Evolutionary conservation across 176 grass and related monocot genomes (phyloP).

Genomic region (Pharus latifolius): DNA sequence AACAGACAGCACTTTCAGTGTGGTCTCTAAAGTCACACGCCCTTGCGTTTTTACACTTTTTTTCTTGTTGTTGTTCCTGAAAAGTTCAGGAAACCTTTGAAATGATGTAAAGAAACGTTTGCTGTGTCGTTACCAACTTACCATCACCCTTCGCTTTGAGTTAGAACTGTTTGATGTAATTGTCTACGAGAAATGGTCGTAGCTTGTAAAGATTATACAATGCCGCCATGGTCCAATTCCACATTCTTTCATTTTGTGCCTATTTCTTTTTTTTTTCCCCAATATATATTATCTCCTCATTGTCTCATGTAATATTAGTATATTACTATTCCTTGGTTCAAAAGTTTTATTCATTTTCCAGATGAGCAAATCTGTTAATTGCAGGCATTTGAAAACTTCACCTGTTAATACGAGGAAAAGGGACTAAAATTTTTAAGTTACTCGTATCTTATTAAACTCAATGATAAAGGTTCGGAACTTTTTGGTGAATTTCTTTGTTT

Average conservation of each 20-base stretch:
- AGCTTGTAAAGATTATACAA: neutral
- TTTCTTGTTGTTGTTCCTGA: conserved; percentile 3
- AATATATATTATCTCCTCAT: too few species aligned
- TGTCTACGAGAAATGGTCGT: conserved; percentile 15
- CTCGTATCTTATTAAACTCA: too few species aligned
- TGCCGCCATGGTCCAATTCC: neutral
- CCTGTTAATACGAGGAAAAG: too few species aligned
- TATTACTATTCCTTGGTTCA: too few species aligned
- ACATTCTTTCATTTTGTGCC: neutral
- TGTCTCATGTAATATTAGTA: too few species aligned
- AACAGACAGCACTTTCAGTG: neutral
- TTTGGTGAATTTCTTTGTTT: too few species aligned
- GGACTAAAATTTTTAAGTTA: too few species aligned
- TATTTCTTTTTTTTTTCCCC: neutral
- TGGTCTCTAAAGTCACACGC: neutral
- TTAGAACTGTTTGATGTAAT: conserved; percentile 6
- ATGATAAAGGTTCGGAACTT: too few species aligned
- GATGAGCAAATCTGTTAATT: too few species aligned
- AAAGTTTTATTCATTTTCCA: too few species aligned
- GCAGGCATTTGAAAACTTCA: too few species aligned
- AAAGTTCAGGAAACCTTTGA: conserved; percentile 36
- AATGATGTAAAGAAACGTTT: conserved; percentile 40
- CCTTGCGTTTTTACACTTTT: conserved; percentile 3
- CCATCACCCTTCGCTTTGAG: neutral
- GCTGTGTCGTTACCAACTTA: neutral